phyloP scores from a whole-genome alignment of 352 stramenopile species.

The Phytophthora hybrid region DNA sequence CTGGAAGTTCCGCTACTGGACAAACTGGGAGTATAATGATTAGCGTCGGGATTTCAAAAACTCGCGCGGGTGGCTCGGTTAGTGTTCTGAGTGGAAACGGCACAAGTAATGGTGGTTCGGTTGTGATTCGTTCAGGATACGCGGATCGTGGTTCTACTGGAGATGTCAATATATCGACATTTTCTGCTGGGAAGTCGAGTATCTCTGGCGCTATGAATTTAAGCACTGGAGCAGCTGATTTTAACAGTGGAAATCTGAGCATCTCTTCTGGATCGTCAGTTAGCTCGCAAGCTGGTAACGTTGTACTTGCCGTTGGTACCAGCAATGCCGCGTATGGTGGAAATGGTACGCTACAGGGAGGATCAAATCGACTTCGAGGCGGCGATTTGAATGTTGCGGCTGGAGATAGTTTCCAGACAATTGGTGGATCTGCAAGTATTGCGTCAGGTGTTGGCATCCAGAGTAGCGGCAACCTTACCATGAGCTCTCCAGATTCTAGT shows the following conservation, averaged over 20 bases:
- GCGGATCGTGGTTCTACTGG: conserved; percentile 30
- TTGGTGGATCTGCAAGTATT: conserved; percentile 31
- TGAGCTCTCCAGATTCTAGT: conserved; percentile 28
- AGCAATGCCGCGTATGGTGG: conserved; percentile 33
- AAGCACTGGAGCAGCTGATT: conserved; percentile 32
- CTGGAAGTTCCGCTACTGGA: conserved; percentile 28
- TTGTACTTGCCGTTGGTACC: conserved; percentile 31
- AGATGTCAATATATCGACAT: conserved; percentile 36
- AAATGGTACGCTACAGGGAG: conserved; percentile 29
- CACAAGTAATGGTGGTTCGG: conserved; percentile 24
- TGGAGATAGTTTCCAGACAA: conserved; percentile 25
- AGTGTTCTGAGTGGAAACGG: conserved; percentile 39
- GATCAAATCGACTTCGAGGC: conserved; percentile 25
- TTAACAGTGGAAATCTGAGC: conserved; percentile 26
- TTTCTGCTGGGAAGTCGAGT: conserved; percentile 21
- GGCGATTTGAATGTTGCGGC: conserved; percentile 25
- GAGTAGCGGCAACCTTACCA: conserved; percentile 17
- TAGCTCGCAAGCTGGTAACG: conserved; percentile 31
- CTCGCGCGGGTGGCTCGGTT: conserved; percentile 19
- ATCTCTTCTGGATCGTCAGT: conserved; percentile 27
- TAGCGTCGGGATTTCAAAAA: conserved; percentile 26
- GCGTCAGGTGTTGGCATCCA: conserved; percentile 18
- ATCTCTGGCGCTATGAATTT: conserved; percentile 33
- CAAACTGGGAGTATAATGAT: conserved; percentile 37
- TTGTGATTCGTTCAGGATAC: conserved; percentile 34